Percentiles rank a stretch among this genome's conserved stretches.
Evolutionary conservation across 257 asterid species (phyloP).

Genomic region (Gentiana dahurica): DNA sequence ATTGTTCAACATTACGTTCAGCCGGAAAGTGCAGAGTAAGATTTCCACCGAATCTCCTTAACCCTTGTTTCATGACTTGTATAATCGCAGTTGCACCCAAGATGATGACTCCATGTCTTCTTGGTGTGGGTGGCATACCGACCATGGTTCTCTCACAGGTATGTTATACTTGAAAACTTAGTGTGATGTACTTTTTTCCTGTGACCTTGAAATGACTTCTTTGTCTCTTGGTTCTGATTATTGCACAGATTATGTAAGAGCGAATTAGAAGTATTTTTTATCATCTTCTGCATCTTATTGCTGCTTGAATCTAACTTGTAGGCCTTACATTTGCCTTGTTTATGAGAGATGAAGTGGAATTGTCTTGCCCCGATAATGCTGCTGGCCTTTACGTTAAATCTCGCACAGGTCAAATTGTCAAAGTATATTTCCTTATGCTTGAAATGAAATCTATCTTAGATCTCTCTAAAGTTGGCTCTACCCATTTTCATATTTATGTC

Average conservation of each 20-base stretch:
- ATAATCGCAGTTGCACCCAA: constrained; percentile 27
- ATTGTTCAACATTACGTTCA: no score
- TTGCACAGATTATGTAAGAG: background rate
- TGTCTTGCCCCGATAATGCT: constrained; percentile 59
- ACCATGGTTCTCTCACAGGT: constrained; percentile 94
- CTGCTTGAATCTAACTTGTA: constrained; percentile 25
- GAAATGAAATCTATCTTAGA: constrained; percentile 6
- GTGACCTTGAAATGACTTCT: background rate
- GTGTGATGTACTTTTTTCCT: background rate
- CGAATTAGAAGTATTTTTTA: background rate
- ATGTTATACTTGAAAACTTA: constrained; percentile 13
- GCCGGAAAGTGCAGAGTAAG: no score
- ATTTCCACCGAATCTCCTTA: background rate
- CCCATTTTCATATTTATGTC: background rate
- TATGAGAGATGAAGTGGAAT: constrained; percentile 48
- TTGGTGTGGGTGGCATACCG: constrained; percentile 99
- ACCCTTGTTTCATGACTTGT: constrained; percentile 5
- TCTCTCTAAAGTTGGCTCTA: background rate
- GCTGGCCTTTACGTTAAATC: constrained; percentile 90
- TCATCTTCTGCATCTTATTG: constrained; percentile 11
- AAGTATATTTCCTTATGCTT: constrained; percentile 51
- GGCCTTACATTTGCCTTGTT: constrained; percentile 86
- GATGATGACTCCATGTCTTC: constrained; percentile 54
- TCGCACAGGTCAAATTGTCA: constrained; percentile 71
- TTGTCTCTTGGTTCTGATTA: background rate